Conservation (phyloP, 129 eudicot genomes). For the Ambrosia artemisiifolia region DNA sequence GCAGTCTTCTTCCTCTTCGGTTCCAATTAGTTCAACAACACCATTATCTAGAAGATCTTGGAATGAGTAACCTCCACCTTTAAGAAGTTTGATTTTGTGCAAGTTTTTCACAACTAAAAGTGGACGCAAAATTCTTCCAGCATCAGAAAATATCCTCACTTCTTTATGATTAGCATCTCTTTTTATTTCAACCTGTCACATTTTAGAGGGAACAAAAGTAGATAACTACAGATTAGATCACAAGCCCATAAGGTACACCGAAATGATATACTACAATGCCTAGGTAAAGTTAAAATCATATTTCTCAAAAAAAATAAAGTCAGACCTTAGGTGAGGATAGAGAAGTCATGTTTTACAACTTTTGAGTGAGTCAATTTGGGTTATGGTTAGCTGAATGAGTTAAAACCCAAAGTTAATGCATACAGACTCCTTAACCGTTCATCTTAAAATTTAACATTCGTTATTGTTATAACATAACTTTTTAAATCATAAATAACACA, state of each 20-base stretch:
- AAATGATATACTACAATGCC: not conserved
- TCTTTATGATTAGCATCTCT: constrained; percentile 61
- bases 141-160: constrained; percentile 83
- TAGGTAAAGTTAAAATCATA: too few relatives aligned
- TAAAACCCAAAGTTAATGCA: not conserved
- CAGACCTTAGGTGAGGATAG: too few relatives aligned
- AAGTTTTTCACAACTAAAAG: constrained; percentile 72
- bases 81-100: constrained; percentile 49
- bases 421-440: not conserved
- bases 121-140: constrained; percentile 90
- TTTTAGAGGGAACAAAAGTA: not conserved
- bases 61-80: constrained; percentile 58
- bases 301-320: too few relatives aligned
- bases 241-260: not conserved
- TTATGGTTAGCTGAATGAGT: not conserved
- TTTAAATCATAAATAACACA: not conserved
- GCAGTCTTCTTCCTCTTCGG: constrained; percentile 94
- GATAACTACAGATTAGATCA: not conserved
- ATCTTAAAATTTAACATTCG: not conserved
- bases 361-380: too few relatives aligned
- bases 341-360: too few relatives aligned
- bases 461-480: not conserved
- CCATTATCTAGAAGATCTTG: constrained; percentile 70
- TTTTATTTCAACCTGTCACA: constrained; percentile 72
- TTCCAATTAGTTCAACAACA: constrained; percentile 68